A percentile compares a stretch with the other conserved stretches of the same genome.
These are phyloP conservation scores for Medicago ruthenica DNA, from an alignment of 306 rosid genomes.

Conservation along the genomic window DNA sequence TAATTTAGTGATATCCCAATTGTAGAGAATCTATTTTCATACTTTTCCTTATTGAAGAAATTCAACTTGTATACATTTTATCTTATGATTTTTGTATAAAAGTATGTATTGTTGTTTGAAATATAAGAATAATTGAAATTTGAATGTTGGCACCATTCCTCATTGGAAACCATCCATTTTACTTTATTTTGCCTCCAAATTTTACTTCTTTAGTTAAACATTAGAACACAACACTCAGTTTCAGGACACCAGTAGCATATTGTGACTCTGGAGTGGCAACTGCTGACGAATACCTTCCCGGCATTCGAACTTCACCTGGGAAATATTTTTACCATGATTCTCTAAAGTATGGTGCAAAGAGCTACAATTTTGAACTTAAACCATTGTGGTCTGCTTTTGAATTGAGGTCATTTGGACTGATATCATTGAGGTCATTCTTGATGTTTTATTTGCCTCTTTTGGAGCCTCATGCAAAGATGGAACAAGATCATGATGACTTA, in stretches of 20 bases:
- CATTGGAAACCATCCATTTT: no score
- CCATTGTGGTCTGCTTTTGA: conserved; percentile 86
- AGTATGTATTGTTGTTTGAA: background rate
- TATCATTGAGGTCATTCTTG: conserved; percentile 72
- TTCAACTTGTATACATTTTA: background rate
- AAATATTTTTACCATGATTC: conserved; percentile 61
- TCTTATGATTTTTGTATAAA: background rate
- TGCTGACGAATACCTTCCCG: conserved; percentile 59
- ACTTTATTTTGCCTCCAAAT: no score
- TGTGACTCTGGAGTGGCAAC: conserved; percentile 76
- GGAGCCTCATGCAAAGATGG: conserved; percentile 76
- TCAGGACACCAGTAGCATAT: conserved; percentile 66
- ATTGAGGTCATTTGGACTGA: conserved; percentile 54
- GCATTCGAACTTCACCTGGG: conserved; percentile 47
- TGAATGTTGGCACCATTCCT: no score
- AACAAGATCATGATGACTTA: conserved; percentile 75
- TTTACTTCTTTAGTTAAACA: no score
- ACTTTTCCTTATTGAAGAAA: no score
- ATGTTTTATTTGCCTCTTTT: conserved; percentile 78
- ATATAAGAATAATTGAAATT: background rate
- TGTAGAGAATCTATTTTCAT: background rate
- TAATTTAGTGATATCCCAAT: background rate
- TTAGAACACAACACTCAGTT: conserved; percentile 46
- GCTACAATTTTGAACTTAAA: conserved; percentile 65
- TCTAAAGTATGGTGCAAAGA: conserved; percentile 59